phyloP scores from a whole-genome alignment of 805 yeast genomes.

The Ogataea kodamae region DNA sequence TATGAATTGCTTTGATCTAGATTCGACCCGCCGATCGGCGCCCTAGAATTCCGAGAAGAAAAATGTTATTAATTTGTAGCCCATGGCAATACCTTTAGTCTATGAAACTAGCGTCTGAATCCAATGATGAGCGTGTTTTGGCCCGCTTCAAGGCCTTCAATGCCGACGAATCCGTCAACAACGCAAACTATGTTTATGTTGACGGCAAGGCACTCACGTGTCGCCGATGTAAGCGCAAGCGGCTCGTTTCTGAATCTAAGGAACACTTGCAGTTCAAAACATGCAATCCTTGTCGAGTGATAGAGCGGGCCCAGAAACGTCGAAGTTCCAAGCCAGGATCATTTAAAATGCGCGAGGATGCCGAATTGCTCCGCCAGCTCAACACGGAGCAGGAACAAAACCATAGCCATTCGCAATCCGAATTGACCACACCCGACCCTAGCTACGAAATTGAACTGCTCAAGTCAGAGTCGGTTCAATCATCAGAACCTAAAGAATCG shows the following conservation, averaged over 20 bases:
- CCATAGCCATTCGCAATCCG: not conserved
- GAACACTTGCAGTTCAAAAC: conserved; percentile 56
- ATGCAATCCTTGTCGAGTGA: conserved; percentile 55
- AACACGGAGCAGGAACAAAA: conserved; percentile 10
- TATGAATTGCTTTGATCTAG: too few species aligned
- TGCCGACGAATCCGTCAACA: conserved; percentile 11
- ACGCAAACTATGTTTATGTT: conserved; percentile 21
- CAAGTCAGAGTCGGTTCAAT: not conserved
- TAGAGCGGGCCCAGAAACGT: conserved; percentile 43
- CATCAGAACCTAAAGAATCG: conserved; percentile 3
- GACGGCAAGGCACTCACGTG: conserved; percentile 40
- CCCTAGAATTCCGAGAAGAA: conserved; percentile 1
- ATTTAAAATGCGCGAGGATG: conserved; percentile 19
- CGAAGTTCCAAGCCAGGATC: conserved; percentile 25
- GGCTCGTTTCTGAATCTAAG: conserved; percentile 53
- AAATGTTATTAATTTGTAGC: conserved; percentile 5
- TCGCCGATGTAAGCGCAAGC: conserved; percentile 55
- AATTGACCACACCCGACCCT: conserved; percentile 4
- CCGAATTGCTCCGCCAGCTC: conserved; percentile 15
- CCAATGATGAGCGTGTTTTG: conserved; percentile 16
- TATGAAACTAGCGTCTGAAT: conserved; percentile 21
- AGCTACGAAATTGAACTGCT: too few species aligned
- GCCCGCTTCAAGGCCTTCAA: conserved; percentile 18
- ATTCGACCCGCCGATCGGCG: conserved; percentile 15
- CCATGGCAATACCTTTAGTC: conserved; percentile 4